Evolutionary conservation across 352 stramenopile genomes (phyloP), one percentile per base, ranked within the genome.

Genomic region (Pythium monospermum): DNA sequence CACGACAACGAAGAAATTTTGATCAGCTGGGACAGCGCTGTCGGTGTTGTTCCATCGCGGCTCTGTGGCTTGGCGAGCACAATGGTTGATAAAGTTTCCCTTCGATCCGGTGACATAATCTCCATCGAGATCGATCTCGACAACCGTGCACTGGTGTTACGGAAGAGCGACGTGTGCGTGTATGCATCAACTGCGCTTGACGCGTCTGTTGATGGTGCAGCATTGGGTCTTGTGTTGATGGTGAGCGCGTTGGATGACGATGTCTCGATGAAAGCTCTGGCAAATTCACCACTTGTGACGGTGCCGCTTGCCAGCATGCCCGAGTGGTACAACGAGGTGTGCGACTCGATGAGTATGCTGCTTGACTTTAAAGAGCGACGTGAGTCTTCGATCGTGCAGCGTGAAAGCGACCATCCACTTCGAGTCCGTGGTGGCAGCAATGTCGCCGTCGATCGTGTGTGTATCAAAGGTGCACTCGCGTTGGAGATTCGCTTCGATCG

Each of bases 401-500:
- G 61, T 33, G 78, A 92, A 43, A 92, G 76, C 27, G 27, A 49
- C 0, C 78, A 87, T 40, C 78, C 78, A 3, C 38, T 79, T 7
- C n/a, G n/a, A n/a, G n/a, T n/a, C n/a, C n/a, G n/a, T n/a, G n/a
- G n/a, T n/a, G n/a, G n/a, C n/a, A n/a, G n/a, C n/a, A n/a, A n/a
- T n/a, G n/a, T 35, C 5, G 7, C 39, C 19, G 15, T 6, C 30
- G 57, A 70, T 27, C 66, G 18, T 6, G 57, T 89, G 21, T 40
- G 52, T 4, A 67, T 89, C 15, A 45, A 60, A n/a, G 71, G 66
- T 19, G 81, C 81, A 12, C 35, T 83, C 8, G 77, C 75, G 21
- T 51, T 91, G 16, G 81, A 92, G 51, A 71, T 92, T 25, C 70
- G 68, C 23, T 83, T 92, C 49, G 81, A 92, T 55, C 64, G 61